These are phyloP conservation scores for Platanus orientalis DNA, from an alignment of 164 flowering plant genomes.

Conservation along the genomic window DNA sequence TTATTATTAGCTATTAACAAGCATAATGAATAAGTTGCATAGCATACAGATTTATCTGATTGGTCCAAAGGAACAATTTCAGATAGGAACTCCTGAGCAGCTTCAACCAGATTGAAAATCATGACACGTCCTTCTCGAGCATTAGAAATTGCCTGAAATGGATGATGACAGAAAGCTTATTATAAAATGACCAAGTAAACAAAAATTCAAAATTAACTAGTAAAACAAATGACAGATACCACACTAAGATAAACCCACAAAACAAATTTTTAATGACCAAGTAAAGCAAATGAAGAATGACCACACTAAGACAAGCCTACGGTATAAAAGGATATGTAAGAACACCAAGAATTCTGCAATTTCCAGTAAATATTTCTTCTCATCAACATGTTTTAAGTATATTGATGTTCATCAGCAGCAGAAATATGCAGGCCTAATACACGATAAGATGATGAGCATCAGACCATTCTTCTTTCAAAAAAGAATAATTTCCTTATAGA, in stretches of 20 bases:
- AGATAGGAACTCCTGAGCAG: constrained; percentile 95
- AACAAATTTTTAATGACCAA: too few species aligned
- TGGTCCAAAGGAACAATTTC: constrained; percentile 54
- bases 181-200: neutral
- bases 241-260: too few species aligned
- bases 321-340: too few species aligned
- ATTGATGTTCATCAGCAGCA: neutral
- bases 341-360: too few species aligned
- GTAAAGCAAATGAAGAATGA: too few species aligned
- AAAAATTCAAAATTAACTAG: too few species aligned
- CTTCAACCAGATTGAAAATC: constrained; percentile 94
- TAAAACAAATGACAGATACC: neutral
- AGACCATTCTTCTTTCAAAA: neutral
- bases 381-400: too few species aligned
- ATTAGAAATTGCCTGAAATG: constrained; percentile 73
- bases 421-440: neutral
- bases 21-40: constrained; percentile 1
- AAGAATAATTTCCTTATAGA: too few species aligned
- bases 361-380: too few species aligned
- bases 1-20: too few species aligned
- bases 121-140: constrained; percentile 97
- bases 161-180: constrained; percentile 1
- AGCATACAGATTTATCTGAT: constrained; percentile 43
- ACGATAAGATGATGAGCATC: neutral
- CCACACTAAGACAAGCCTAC: too few species aligned